phyloP scores from a whole-genome alignment of 345 rosid genomes.

The Eucalyptus erythrocorys region DNA sequence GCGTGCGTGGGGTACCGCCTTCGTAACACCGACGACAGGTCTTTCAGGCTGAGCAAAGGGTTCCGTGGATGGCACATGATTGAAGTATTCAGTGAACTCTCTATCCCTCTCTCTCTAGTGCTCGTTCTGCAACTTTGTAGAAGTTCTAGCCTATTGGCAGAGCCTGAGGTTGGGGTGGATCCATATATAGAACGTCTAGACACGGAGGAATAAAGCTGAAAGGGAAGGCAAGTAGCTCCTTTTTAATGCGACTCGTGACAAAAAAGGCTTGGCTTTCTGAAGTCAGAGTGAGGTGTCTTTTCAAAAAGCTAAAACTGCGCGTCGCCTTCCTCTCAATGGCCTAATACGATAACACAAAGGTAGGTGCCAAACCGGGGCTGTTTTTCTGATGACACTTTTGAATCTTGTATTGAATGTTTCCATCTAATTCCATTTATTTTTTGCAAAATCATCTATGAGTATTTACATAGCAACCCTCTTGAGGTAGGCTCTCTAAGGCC shows the following conservation, averaged over 20 bases:
- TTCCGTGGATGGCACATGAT: not conserved
- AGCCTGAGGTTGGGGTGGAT: not conserved
- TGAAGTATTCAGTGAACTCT: not conserved
- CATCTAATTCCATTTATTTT: not conserved
- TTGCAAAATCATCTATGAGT: not conserved
- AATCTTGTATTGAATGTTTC: not conserved
- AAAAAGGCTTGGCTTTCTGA: not conserved
- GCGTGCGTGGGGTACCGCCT: not conserved
- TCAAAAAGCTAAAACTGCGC: not conserved
- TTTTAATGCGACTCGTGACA: not conserved
- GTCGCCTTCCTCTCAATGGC: not conserved
- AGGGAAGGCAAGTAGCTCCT: not conserved
- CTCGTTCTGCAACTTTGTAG: not conserved
- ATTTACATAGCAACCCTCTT: not conserved
- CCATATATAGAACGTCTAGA: not conserved
- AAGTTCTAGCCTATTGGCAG: not conserved
- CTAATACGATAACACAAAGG: not conserved
- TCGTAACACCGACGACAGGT: not conserved
- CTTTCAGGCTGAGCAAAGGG: not conserved
- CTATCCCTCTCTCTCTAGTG: not conserved
- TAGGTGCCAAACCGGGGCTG: not conserved
- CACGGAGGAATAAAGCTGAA: not conserved
- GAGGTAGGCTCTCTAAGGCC: not conserved
- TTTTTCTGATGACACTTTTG: not conserved
- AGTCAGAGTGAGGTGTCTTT: not conserved